Conservation (phyloP, 495 filamentous ascomycete genomes). For the Hypoxylon lienhwacheense region DNA sequence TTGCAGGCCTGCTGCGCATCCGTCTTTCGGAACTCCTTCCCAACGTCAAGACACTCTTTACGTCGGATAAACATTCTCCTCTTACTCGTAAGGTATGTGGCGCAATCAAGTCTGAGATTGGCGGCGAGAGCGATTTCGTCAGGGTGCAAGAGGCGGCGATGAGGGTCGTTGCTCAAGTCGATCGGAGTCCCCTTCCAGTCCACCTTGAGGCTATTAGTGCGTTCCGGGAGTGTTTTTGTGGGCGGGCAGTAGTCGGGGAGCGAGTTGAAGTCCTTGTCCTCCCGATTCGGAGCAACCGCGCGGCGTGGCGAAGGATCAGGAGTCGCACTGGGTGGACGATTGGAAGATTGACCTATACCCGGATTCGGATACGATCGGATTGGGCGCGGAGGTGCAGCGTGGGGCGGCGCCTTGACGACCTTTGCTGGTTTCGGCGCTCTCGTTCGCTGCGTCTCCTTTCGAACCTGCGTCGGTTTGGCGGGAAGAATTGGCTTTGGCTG, state of each 20-base stretch:
- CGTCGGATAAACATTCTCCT: conserved; percentile 85
- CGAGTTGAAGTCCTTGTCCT: conserved; percentile 84
- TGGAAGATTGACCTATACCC: conserved; percentile 24
- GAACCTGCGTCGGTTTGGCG: conserved; percentile 36
- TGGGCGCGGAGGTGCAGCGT: conserved; percentile 33
- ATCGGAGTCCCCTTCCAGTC: conserved; percentile 85
- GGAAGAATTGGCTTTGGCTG: conserved; percentile 48
- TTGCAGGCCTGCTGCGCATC: conserved; percentile 95
- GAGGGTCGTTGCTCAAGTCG: conserved; percentile 77
- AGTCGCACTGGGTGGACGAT: conserved; percentile 39
- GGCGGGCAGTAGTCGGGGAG: conserved; percentile 80
- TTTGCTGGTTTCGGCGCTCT: conserved; percentile 44
- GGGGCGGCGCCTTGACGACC: conserved; percentile 50
- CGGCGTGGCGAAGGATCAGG: conserved; percentile 48
- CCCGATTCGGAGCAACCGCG: conserved; percentile 60
- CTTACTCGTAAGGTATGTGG: conserved; percentile 93
- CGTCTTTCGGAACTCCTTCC: conserved; percentile 96
- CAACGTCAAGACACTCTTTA: conserved; percentile 64
- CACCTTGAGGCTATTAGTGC: conserved; percentile 71
- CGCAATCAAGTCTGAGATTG: conserved; percentile 80
- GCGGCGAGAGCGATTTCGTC: conserved; percentile 79
- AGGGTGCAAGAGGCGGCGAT: conserved; percentile 73
- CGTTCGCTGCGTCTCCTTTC: conserved; percentile 39
- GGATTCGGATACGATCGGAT: conserved; percentile 32
- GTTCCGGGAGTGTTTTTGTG: conserved; percentile 60